These are phyloP conservation scores for Artemisia tridentata DNA, from an alignment of 129 eudicot genomes.

Conservation along the genomic window DNA sequence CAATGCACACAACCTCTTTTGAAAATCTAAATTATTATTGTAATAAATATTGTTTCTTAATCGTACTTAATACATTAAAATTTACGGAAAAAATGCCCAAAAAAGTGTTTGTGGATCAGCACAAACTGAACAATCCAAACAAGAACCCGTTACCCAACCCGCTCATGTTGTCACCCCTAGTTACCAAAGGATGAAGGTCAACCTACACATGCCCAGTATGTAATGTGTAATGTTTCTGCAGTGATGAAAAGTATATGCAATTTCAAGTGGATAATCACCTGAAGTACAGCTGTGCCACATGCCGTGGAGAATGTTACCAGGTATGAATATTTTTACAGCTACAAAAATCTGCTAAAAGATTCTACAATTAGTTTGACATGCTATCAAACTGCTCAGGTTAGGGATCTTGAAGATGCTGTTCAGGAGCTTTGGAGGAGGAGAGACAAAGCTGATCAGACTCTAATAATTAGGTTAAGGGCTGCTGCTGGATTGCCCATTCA, in stretches of 20 bases:
- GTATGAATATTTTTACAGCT: slow-evolving; percentile 31
- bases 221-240: slow-evolving; percentile 32
- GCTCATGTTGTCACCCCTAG: no score
- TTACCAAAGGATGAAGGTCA: slow-evolving; percentile 7
- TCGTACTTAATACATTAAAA: no score
- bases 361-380: no score
- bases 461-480: slow-evolving; percentile 76
- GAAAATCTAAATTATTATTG: no score
- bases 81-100: no score
- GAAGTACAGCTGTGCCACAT: slow-evolving; percentile 86
- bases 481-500: slow-evolving; percentile 97
- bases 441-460: slow-evolving; percentile 73
- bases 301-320: slow-evolving; percentile 95
- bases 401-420: slow-evolving; percentile 93
- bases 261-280: slow-evolving; percentile 88
- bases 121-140: no score
- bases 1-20: background rate
- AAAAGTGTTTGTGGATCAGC: no score
- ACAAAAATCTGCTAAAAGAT: background rate
- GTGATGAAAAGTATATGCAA: slow-evolving; percentile 87
- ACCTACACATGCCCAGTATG: background rate
- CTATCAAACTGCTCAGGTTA: slow-evolving; percentile 42
- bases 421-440: slow-evolving; percentile 96
- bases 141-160: no score
- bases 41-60: no score